These are phyloP conservation scores for Debaryomyces sp. DNA, from an alignment of 1,139 yeast species.

Conservation along the genomic window DNA sequence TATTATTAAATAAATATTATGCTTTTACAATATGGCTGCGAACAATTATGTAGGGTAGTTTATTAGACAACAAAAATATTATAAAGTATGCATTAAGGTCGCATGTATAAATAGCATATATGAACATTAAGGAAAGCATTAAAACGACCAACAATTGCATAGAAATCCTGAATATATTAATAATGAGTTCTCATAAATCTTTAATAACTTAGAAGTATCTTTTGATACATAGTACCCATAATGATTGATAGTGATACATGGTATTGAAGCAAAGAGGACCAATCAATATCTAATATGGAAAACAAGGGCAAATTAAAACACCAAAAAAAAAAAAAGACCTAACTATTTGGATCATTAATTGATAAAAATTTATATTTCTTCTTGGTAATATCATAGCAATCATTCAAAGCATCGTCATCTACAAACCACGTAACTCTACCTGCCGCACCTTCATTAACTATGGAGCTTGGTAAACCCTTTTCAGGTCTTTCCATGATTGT, in stretches of 20 bases:
- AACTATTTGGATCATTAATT: constrained; percentile 19
- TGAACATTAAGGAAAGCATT: not conserved
- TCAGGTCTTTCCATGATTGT: constrained; percentile 97
- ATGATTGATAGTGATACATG: not conserved
- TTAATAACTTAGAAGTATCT: not conserved
- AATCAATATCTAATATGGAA: not conserved
- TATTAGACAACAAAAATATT: constrained; percentile 3
- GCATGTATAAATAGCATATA: constrained; percentile 1
- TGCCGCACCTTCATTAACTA: constrained; percentile 94
- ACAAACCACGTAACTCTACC: constrained; percentile 98
- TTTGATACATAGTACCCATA: not conserved
- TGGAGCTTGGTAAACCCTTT: constrained; percentile 90
- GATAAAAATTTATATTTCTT: constrained; percentile 69
- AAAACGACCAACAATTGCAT: not conserved
- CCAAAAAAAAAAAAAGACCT: not conserved
- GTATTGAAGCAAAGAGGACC: not conserved
- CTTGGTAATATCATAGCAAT: constrained; percentile 71
- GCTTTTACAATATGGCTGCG: not conserved
- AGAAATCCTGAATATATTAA: not conserved
- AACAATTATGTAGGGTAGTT: not conserved
- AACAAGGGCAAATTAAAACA: not conserved
- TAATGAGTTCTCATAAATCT: not conserved
- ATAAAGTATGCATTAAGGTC: not conserved
- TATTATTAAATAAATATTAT: not conserved
- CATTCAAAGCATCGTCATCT: constrained; percentile 91